Evolutionary conservation across 306 rosid species (phyloP).

Genomic region (Neltuma alba): DNA sequence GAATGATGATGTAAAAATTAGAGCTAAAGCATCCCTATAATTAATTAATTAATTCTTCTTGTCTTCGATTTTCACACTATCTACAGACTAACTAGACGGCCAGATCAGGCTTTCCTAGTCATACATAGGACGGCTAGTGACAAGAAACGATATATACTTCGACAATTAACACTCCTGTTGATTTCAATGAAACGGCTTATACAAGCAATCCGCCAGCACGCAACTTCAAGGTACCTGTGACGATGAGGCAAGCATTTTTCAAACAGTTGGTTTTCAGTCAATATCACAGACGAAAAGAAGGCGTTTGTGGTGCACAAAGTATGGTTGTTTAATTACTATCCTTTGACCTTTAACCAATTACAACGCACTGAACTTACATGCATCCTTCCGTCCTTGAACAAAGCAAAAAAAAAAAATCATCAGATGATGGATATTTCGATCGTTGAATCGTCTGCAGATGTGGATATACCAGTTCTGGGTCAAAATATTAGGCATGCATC

Average conservation of each 20-base stretch:
- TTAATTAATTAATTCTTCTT: neutral
- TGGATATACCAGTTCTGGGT: conserved; percentile 31
- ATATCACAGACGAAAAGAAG: conserved; percentile 33
- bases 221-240: conserved; percentile 17
- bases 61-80: conserved; percentile 11
- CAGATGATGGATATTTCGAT: conserved; percentile 18
- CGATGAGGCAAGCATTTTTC: conserved; percentile 13
- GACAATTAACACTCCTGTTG: neutral
- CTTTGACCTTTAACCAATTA: conserved; percentile 35
- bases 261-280: conserved; percentile 51
- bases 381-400: neutral
- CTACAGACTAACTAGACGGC: neutral
- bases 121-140: neutral
- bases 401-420: conserved; percentile 14
- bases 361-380: conserved; percentile 16
- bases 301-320: neutral
- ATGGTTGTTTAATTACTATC: neutral
- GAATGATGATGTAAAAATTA: conserved; percentile 1
- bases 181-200: conserved; percentile 6
- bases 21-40: neutral
- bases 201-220: neutral
- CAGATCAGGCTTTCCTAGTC: neutral
- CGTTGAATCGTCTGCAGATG: conserved; percentile 14
- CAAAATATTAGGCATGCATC: conserved; percentile 46
- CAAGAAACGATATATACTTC: neutral